phyloP scores from a whole-genome alignment of 441 rosid species.

The Eutrema salsugineum region DNA sequence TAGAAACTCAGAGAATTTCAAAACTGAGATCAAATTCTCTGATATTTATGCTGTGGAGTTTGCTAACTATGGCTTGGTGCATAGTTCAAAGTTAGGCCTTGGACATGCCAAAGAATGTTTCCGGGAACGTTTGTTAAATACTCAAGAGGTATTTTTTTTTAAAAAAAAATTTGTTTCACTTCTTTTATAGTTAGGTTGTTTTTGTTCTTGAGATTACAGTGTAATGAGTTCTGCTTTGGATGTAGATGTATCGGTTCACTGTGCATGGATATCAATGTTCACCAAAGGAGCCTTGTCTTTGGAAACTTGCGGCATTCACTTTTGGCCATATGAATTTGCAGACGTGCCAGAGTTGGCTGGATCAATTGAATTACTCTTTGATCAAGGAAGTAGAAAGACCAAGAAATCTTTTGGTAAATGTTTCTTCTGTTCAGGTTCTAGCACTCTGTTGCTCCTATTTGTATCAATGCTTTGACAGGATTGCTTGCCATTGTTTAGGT shows the following conservation, averaged over 20 bases:
- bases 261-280: slow-evolving; percentile 60
- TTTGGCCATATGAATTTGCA: slow-evolving; percentile 71
- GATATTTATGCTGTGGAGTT: slow-evolving; percentile 77
- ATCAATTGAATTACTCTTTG: slow-evolving; percentile 46
- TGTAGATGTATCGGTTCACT: slow-evolving; percentile 66
- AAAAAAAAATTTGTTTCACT: neutral
- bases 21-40: slow-evolving; percentile 45
- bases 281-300: slow-evolving; percentile 58
- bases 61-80: slow-evolving; percentile 35
- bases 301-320: slow-evolving; percentile 44
- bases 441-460: neutral
- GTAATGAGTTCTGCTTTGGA: neutral
- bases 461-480: slow-evolving; percentile 31
- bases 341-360: slow-evolving; percentile 69
- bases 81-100: slow-evolving; percentile 31
- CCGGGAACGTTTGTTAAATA: slow-evolving; percentile 30
- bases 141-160: slow-evolving; percentile 68
- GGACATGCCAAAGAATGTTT: slow-evolving; percentile 40
- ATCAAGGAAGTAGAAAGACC: slow-evolving; percentile 62
- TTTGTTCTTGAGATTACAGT: neutral
- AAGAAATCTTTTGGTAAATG: slow-evolving; percentile 72
- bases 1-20: slow-evolving; percentile 30
- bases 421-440: neutral
- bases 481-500: slow-evolving; percentile 47
- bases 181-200: neutral